Base-by-base conservation (phyloP, 441 rosid genomes). In the Dalechampia spathulata region DNA sequence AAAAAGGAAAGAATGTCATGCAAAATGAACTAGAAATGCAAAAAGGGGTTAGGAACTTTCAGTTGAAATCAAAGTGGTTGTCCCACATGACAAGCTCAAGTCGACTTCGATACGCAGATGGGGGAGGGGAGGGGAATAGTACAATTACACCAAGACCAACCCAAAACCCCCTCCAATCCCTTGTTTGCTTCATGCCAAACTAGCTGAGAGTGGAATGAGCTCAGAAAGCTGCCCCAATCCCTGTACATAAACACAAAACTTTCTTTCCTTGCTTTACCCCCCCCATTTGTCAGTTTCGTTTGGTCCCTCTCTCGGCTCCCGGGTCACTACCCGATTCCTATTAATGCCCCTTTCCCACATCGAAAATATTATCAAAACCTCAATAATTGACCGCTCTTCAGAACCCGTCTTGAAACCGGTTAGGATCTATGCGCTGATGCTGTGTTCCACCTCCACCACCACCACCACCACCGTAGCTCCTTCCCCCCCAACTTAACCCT, bases 191-290 rank as follows among this genome's bases (percentile, higher is more conserved):
- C 57, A 73, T 60, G 76, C 82, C 83, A 79, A 84, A 67, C 40
- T 72, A 68, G 79, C 81, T 76, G 75, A 71, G 70, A 60, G 68
- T 55, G 73, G 44, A 78, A 77, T 52, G 85, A 74, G 63, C 67
- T 70, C 69, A 74, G 75, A 79, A 83, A 76, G 83, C 84, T 74
- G 85, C 69, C 66, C 75, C 77, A 61, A 74, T 71, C 83, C 66
- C 79, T 75, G 65, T 73, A 66, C 72, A 71, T 60, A 68, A 79
- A 71, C 72, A 63, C 62, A 61, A 72, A 67, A 47, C 43, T 52
- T 56, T 62, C 63, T 53, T 65, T 65, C 65, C 65, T 58, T 61
- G 78, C 67, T n/a, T n/a, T n/a, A n/a, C n/a, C n/a, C n/a, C n/a
- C 82, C 81, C 82, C 74, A 66, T 74, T 68, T 66, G 78, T 81